Conservation (phyloP, 2,329 filamentous ascomycete genomes). For the Westerdykella ornata region DNA sequence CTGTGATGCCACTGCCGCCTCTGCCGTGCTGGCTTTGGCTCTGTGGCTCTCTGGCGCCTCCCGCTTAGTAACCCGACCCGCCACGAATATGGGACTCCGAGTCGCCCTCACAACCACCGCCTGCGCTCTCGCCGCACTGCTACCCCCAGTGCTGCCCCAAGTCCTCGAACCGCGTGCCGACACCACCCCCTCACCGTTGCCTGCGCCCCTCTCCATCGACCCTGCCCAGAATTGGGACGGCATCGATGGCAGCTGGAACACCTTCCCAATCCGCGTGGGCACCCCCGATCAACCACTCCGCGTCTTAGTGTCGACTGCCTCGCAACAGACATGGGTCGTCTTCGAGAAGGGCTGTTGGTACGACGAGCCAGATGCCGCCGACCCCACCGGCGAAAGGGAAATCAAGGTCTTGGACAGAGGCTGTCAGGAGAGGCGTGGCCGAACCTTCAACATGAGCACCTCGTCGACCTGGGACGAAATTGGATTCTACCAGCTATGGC, state of each 20-base stretch:
- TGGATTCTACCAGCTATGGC: constrained; percentile 55
- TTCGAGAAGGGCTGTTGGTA: constrained; percentile 26
- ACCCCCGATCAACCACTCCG: constrained; percentile 49
- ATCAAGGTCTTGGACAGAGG: constrained; percentile 14
- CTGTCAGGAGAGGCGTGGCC: constrained; percentile 54
- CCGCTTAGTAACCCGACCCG: constrained; percentile 14
- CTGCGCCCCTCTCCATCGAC: constrained; percentile 27
- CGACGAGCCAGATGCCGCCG: constrained; percentile 44
- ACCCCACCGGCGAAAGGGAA: constrained; percentile 46
- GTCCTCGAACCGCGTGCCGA: constrained; percentile 13
- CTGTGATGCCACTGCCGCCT: constrained; percentile 17
- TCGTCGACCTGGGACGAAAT: constrained; percentile 55
- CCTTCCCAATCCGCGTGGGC: constrained; percentile 56
- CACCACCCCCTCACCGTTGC: constrained; percentile 14
- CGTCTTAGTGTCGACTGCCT: constrained; percentile 58
- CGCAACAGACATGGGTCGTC: constrained; percentile 66
- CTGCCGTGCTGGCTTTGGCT: constrained; percentile 16
- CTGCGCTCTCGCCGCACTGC: constrained; percentile 7
- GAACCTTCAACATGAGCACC: constrained; percentile 48
- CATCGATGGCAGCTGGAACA: constrained; percentile 54
- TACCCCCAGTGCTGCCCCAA: constrained; percentile 10
- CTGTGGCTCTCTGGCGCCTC: constrained; percentile 16
- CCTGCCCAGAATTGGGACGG: constrained; percentile 36
- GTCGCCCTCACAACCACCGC: constrained; percentile 12
- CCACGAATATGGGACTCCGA: constrained; percentile 15